Percentiles rank a stretch among this genome's conserved stretches.
These are phyloP conservation scores for Podila epigama DNA, from an alignment of 192 early-diverging fungal genomes.

Conservation along the genomic window DNA sequence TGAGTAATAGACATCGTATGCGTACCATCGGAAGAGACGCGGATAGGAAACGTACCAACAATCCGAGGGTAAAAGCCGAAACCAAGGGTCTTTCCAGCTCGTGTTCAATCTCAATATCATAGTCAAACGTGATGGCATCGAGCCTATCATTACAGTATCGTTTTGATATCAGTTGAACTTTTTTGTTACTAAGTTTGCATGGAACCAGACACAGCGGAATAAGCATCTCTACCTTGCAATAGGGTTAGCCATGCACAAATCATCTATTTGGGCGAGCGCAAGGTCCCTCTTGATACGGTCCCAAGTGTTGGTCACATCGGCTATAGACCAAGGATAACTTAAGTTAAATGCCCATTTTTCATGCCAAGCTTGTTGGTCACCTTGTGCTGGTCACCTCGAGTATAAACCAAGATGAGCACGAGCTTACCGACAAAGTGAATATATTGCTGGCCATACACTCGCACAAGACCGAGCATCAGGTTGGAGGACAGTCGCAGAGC, in stretches of 20 bases:
- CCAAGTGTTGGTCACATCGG: constrained; percentile 55
- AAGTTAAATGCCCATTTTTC: neutral
- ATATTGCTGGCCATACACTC: constrained; percentile 63
- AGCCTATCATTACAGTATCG: constrained; percentile 7
- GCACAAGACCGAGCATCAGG: constrained; percentile 63
- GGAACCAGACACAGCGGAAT: neutral
- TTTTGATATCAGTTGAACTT: no score
- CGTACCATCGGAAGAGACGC: no score
- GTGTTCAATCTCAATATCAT: constrained; percentile 18
- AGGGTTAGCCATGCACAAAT: constrained; percentile 32
- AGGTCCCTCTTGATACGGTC: constrained; percentile 37
- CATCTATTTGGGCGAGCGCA: constrained; percentile 15
- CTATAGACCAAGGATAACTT: constrained; percentile 12
- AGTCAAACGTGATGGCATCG: constrained; percentile 26
- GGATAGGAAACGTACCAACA: no score
- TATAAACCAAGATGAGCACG: neutral
- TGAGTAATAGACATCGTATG: no score
- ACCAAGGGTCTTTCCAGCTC: constrained; percentile 5
- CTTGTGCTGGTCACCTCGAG: neutral
- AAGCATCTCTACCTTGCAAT: constrained; percentile 30
- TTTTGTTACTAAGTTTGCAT: no score
- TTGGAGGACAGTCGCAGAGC: constrained; percentile 65
- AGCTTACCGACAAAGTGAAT: constrained; percentile 59
- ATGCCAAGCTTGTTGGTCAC: neutral
- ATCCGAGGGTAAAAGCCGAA: no score